Evolutionary conservation across 805 yeast genomes (phyloP), one percentile per base, ranked within the genome.

Genomic region (Wickerhamomyces sydowiorum): DNA sequence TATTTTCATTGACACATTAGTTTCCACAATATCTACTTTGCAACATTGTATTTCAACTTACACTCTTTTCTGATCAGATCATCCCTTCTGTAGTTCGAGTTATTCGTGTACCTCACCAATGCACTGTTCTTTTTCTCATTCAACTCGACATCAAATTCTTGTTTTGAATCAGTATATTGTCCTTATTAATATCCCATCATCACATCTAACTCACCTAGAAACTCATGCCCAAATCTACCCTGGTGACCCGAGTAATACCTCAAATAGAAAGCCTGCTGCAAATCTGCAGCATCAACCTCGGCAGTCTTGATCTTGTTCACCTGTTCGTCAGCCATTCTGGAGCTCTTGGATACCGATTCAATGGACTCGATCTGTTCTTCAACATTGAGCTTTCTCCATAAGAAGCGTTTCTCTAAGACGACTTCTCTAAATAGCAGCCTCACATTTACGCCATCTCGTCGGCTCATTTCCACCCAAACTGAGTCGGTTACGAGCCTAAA

Each of bases 201-300:
- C 6, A 21, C n/a, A n/a, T n/a, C 12, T 8, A 7, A 41, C 50
- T 20, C 43, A 61, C 65, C 70, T 9, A 71, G 47, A 43, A 69
- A 70, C 49, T 72, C 76, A 43, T 71, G 75, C 3, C 76, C 76
- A 44, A 60, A 63, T 15, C 61, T 52, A 2, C 76, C 76, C 19
- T 60, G 56, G 42, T 68, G 72, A 2, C 73, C 73, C 2, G 73
- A 52, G 46, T 71, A 71, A 47, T 69, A 68, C 25, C 72, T 52
- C n/a, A 71, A 37, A 37, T 64, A 67, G 45, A 71, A 68, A 15
- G 62, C 61, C 20, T 59, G 61, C 7, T 39, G 33, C 7, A 31
- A 28, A 10, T 41, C 36, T 29, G 35, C 38, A 10, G 40, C 24
- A 14, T 42, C 47, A 28, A 41, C 40, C 10, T 18, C 17, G 7